A percentile compares a stretch with the other conserved stretches of the same genome.
These are phyloP conservation scores for Coemansia sp. DNA, from an alignment of 192 early-diverging fungal genomes.

Conservation along the genomic window DNA sequence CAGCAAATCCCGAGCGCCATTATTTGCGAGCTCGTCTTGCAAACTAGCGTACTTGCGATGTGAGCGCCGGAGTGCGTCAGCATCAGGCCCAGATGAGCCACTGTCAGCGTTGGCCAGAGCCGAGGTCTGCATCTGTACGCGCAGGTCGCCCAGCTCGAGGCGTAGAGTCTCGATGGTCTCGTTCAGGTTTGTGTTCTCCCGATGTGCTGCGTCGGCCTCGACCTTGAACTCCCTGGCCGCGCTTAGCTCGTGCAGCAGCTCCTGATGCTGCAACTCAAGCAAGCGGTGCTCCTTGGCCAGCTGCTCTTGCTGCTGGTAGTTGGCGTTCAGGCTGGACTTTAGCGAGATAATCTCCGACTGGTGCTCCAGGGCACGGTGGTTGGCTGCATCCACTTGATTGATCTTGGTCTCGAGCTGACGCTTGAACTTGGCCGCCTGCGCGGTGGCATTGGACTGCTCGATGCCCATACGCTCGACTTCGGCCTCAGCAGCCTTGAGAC, in stretches of 20 bases:
- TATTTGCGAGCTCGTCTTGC: slow-evolving; percentile 39
- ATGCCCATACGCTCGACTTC: slow-evolving; percentile 38
- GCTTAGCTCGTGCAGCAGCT: slow-evolving; percentile 33
- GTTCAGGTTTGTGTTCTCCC: slow-evolving; percentile 33
- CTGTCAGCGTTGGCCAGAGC: neutral
- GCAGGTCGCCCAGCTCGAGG: slow-evolving; percentile 35
- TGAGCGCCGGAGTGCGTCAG: slow-evolving; percentile 1
- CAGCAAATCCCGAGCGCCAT: slow-evolving; percentile 17
- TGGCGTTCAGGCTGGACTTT: slow-evolving; percentile 19
- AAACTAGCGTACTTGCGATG: slow-evolving; percentile 33
- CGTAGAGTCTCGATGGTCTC: slow-evolving; percentile 29
- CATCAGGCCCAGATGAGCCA: neutral
- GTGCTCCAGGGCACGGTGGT: slow-evolving; percentile 20
- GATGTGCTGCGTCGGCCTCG: slow-evolving; percentile 13
- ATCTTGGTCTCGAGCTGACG: slow-evolving; percentile 37
- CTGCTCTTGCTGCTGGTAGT: slow-evolving; percentile 32
- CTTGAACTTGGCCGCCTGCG: slow-evolving; percentile 29
- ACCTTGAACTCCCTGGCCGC: slow-evolving; percentile 27
- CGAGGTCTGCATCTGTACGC: slow-evolving; percentile 14
- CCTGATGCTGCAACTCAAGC: slow-evolving; percentile 28
- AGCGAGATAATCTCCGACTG: slow-evolving; percentile 34
- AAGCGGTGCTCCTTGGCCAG: slow-evolving; percentile 24
- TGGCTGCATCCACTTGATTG: slow-evolving; percentile 16
- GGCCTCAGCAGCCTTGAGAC: slow-evolving; percentile 28
- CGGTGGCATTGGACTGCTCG: slow-evolving; percentile 28